Conservation (phyloP, 306 rosid genomes). For the Prunus persica region Prunus_persica_NCBIv2 NC_034015.1:15628001-15628500, state of each 20-base stretch:
- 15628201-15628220: neutral
- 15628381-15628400: slow-evolving; percentile 40
- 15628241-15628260: slow-evolving; percentile 9
- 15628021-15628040: slow-evolving; percentile 25
- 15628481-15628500: slow-evolving; percentile 47
- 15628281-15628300: slow-evolving; percentile 78
- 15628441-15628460: slow-evolving; percentile 41
- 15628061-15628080: neutral
- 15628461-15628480: slow-evolving; percentile 13
- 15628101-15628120: neutral
- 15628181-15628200: neutral
- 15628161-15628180: no score
- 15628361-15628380: slow-evolving; percentile 40
- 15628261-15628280: slow-evolving; percentile 21
- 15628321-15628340: slow-evolving; percentile 3
- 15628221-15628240: slow-evolving; percentile 3
- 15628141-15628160: no score
- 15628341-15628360: neutral
- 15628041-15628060: slow-evolving; percentile 26
- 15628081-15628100: slow-evolving; percentile 17
- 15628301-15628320: slow-evolving; percentile 47
- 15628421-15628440: slow-evolving; percentile 48
- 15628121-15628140: neutral
- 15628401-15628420: slow-evolving; percentile 15
- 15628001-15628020: neutral